Percentiles rank a stretch among this genome's conserved stretches.
Conservation (phyloP, 83 land plant species). For the Diphasiastrum complanatum region DNA sequence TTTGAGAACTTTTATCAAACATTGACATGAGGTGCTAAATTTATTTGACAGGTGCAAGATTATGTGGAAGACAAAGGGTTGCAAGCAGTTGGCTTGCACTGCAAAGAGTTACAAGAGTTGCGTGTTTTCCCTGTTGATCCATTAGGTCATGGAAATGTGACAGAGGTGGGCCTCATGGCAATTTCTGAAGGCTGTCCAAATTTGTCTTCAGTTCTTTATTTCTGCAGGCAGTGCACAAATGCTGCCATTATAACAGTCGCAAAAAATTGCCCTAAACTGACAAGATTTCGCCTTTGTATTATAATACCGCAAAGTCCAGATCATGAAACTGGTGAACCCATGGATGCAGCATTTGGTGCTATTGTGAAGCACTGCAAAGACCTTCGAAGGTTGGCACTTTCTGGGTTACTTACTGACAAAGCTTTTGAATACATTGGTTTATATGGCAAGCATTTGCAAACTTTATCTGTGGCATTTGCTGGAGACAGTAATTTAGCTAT, state of each 20-base stretch:
- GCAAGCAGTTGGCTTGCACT: slow-evolving; percentile 41
- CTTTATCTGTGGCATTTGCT: slow-evolving; percentile 72
- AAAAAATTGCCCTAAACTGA: slow-evolving; percentile 40
- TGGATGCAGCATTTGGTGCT: slow-evolving; percentile 65
- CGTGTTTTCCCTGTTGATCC: slow-evolving; percentile 60
- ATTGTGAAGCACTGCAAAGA: slow-evolving; percentile 52
- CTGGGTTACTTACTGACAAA: slow-evolving; percentile 60
- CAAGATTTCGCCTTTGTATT: slow-evolving; percentile 61
- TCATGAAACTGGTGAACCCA: slow-evolving; percentile 45
- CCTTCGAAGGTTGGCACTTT: slow-evolving; percentile 51
- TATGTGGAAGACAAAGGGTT: slow-evolving; percentile 64
- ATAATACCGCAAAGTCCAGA: slow-evolving; percentile 52
- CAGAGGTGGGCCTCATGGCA: slow-evolving; percentile 55
- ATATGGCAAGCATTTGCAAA: slow-evolving; percentile 45
- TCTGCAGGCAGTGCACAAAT: slow-evolving; percentile 68
- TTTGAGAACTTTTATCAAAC: background rate
- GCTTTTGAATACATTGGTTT: slow-evolving; percentile 57
- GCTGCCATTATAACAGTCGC: slow-evolving; percentile 51
- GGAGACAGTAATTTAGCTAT: slow-evolving; percentile 62
- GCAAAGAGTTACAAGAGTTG: slow-evolving; percentile 51
- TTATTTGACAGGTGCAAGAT: slow-evolving; percentile 48
- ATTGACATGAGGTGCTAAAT: background rate
- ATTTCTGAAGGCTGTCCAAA: slow-evolving; percentile 56
- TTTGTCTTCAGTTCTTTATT: slow-evolving; percentile 62
- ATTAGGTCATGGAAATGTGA: slow-evolving; percentile 34